Conservation (phyloP, 208 protist species). For the Leishmania gerbilli region DNA sequence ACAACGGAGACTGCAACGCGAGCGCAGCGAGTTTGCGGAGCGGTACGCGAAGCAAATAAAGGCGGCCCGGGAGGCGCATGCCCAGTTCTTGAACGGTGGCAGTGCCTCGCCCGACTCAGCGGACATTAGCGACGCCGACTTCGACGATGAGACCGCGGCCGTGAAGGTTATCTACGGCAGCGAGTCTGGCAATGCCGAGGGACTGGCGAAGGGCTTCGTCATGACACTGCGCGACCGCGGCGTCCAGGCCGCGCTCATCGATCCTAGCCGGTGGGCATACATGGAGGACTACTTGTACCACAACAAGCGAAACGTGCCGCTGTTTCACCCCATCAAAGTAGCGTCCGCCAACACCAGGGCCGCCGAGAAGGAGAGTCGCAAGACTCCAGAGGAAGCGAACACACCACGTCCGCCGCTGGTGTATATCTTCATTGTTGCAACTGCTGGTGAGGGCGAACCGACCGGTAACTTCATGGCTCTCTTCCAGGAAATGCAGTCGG, state of each 20-base stretch:
- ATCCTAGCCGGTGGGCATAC: constrained; percentile 60
- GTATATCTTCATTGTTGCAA: constrained; percentile 69
- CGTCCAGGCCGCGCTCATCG: constrained; percentile 50
- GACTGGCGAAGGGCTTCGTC: constrained; percentile 60
- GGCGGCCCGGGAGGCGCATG: constrained; percentile 17
- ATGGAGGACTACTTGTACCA: constrained; percentile 40
- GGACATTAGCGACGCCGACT: constrained; percentile 2
- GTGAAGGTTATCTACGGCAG: constrained; percentile 76
- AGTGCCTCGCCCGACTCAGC: constrained; percentile 7
- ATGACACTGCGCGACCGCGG: constrained; percentile 52
- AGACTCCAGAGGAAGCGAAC: neutral
- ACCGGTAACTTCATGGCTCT: constrained; percentile 63
- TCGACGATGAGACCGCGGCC: neutral
- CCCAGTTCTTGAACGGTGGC: constrained; percentile 4
- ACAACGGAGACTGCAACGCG: constrained; percentile 14
- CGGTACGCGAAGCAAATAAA: constrained; percentile 37
- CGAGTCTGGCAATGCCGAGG: constrained; percentile 72
- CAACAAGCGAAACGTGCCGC: constrained; percentile 20
- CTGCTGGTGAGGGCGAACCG: constrained; percentile 71
- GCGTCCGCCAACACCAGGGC: neutral
- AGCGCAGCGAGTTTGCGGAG: constrained; percentile 41
- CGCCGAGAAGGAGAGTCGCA: neutral
- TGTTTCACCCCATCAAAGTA: constrained; percentile 20
- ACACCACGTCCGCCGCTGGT: constrained; percentile 20
- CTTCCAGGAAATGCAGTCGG: constrained; percentile 50